Conservation (phyloP, 1,284 basidiomycete genomes). For the Leccinum solheimii region DNA sequence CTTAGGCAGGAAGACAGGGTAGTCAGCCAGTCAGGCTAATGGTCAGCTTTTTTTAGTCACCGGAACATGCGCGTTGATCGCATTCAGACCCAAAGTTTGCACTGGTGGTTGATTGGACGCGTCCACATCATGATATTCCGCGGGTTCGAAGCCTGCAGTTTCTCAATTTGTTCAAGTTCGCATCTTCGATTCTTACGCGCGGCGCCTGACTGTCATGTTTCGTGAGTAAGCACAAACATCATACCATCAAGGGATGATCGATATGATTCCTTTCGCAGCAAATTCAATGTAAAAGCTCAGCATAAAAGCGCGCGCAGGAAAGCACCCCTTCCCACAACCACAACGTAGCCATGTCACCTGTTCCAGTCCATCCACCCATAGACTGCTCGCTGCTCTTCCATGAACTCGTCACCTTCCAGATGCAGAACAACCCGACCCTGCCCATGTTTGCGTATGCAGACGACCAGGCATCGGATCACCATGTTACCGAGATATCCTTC, state of each 20-base stretch:
- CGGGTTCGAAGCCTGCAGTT: neutral
- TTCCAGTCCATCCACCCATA: neutral
- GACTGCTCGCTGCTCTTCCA: constrained; percentile 17
- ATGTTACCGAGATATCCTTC: constrained; percentile 19
- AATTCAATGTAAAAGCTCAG: neutral
- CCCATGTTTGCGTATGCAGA: constrained; percentile 21
- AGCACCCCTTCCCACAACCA: neutral
- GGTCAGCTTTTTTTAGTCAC: neutral
- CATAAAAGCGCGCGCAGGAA: neutral
- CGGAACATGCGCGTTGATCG: neutral
- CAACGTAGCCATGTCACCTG: neutral
- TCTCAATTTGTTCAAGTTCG: neutral
- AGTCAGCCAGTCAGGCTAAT: too few relatives aligned
- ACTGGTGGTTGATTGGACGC: neutral
- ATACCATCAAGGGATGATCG: too few relatives aligned
- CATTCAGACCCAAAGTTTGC: neutral
- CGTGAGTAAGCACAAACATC: neutral
- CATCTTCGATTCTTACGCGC: neutral
- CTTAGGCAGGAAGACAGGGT: too few relatives aligned
- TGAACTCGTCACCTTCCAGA: constrained; percentile 21
- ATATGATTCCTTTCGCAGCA: neutral
- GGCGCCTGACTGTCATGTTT: neutral
- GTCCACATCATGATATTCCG: neutral
- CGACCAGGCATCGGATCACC: constrained; percentile 7
- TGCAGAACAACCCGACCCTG: constrained; percentile 17